Evolutionary conservation across 108 stramenopile genomes (phyloP).

Genomic region (Pelagomonas calceolata): DNA sequence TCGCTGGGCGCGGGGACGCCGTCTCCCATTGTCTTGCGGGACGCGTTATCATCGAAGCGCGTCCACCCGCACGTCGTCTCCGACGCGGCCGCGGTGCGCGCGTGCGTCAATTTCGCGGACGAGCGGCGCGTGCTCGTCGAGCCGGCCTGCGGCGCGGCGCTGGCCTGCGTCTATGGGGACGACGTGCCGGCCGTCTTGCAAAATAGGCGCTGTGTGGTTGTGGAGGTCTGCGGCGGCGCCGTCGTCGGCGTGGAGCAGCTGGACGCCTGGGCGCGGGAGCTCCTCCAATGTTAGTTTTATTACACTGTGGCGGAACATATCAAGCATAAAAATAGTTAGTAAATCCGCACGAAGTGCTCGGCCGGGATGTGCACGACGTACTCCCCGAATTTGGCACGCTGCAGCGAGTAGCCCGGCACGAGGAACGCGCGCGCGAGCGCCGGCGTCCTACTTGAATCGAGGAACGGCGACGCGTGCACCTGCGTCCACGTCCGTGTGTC

Average conservation of each 20-base stretch:
- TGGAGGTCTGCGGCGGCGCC: constrained; percentile 70
- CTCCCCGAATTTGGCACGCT: neutral
- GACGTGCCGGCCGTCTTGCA: constrained; percentile 31
- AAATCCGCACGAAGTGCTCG: no score
- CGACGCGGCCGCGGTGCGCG: constrained; percentile 66
- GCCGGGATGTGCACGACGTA: no score
- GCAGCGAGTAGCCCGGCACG: neutral
- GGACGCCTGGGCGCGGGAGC: constrained; percentile 46
- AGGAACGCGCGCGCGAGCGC: neutral
- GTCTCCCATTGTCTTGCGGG: constrained; percentile 57
- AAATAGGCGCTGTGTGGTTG: constrained; percentile 44
- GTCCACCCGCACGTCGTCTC: constrained; percentile 53
- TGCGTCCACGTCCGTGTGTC: neutral
- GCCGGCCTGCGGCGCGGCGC: constrained; percentile 78
- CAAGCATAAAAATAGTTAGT: no score
- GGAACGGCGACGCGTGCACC: neutral
- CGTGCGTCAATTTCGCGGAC: constrained; percentile 54
- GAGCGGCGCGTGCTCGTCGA: constrained; percentile 79
- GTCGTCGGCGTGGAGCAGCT: constrained; percentile 61
- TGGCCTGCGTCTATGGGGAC: constrained; percentile 61
- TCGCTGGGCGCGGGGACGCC: constrained; percentile 68
- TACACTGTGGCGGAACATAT: no score
- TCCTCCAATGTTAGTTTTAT: neutral
- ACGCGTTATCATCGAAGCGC: constrained; percentile 34
- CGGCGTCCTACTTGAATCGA: neutral